These are phyloP conservation scores for Russula brevipes DNA, from an alignment of 768 basidiomycete species.

Conservation along the genomic window DNA sequence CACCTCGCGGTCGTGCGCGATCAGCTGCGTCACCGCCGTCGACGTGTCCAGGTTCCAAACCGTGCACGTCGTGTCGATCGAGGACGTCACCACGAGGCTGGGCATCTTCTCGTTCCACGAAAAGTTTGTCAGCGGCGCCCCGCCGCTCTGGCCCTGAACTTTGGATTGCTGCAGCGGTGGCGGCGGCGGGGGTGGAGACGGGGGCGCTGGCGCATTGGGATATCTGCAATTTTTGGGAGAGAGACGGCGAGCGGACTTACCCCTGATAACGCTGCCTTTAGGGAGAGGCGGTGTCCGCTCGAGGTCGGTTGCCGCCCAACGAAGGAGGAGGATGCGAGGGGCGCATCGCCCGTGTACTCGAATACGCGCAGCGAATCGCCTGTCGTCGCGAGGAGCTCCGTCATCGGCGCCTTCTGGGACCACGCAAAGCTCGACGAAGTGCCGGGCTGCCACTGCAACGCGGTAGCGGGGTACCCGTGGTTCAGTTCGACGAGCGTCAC, in stretches of 20 bases:
- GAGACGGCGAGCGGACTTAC: constrained; percentile 42
- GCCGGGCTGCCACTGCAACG: constrained; percentile 88
- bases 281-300: constrained; percentile 58
- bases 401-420: constrained; percentile 57
- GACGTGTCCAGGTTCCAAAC: constrained; percentile 97
- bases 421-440: constrained; percentile 57
- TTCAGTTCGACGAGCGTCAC: constrained; percentile 76
- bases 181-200: neutral
- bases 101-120: constrained; percentile 96
- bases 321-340: constrained; percentile 52
- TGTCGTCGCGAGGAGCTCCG: constrained; percentile 89
- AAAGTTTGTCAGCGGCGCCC: constrained; percentile 92
- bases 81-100: constrained; percentile 89
- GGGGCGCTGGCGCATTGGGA: neutral
- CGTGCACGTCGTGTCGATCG: constrained; percentile 97
- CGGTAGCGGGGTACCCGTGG: constrained; percentile 91
- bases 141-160: constrained; percentile 74
- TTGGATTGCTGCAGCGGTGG: constrained; percentile 70
- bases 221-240: constrained; percentile 7
- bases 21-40: constrained; percentile 92
- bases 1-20: constrained; percentile 93
- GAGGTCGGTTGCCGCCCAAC: constrained; percentile 59
- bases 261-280: constrained; percentile 77
- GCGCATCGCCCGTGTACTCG: constrained; percentile 74
- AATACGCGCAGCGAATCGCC: constrained; percentile 91